These are phyloP conservation scores for Bertia moriformis DNA, from an alignment of 2,329 filamentous ascomycete genomes.

Conservation along the genomic window DNA sequence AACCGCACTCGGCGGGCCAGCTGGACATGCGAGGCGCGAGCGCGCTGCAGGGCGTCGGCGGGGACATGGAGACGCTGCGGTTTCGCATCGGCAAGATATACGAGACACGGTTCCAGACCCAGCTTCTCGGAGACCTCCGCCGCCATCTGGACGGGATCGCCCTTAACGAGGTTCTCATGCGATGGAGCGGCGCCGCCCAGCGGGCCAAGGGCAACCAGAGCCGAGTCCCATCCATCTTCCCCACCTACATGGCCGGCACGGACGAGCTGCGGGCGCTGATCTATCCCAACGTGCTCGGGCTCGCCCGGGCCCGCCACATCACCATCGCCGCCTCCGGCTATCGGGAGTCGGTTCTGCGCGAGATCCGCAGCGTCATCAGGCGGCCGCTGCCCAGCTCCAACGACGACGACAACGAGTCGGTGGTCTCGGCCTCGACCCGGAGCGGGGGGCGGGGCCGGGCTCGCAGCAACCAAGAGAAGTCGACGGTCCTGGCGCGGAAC, in stretches of 20 bases:
- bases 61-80: slow-evolving; percentile 63
- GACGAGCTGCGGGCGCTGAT: slow-evolving; percentile 58
- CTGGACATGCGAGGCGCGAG: slow-evolving; percentile 60
- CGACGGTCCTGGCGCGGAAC: slow-evolving; percentile 74
- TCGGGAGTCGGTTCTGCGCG: slow-evolving; percentile 67
- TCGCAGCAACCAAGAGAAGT: slow-evolving; percentile 57
- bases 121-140: slow-evolving; percentile 66
- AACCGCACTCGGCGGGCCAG: too few species aligned
- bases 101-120: slow-evolving; percentile 64
- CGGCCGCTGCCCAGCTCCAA: slow-evolving; percentile 78
- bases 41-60: slow-evolving; percentile 68
- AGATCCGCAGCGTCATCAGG: slow-evolving; percentile 74
- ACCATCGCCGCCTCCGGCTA: slow-evolving; percentile 71
- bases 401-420: slow-evolving; percentile 84
- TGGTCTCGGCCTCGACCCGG: slow-evolving; percentile 70
- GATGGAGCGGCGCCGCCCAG: slow-evolving; percentile 70
- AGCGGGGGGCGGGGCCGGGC: slow-evolving; percentile 26
- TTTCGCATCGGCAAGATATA: slow-evolving; percentile 76
- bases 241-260: slow-evolving; percentile 64
- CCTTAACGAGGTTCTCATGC: slow-evolving; percentile 57
- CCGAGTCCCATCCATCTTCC: slow-evolving; percentile 54
- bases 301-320: slow-evolving; percentile 71
- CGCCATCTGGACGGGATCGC: slow-evolving; percentile 64
- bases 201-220: slow-evolving; percentile 54
- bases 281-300: slow-evolving; percentile 55